Base-by-base conservation (phyloP, 345 rosid genomes). In the Acer campestre region DNA sequence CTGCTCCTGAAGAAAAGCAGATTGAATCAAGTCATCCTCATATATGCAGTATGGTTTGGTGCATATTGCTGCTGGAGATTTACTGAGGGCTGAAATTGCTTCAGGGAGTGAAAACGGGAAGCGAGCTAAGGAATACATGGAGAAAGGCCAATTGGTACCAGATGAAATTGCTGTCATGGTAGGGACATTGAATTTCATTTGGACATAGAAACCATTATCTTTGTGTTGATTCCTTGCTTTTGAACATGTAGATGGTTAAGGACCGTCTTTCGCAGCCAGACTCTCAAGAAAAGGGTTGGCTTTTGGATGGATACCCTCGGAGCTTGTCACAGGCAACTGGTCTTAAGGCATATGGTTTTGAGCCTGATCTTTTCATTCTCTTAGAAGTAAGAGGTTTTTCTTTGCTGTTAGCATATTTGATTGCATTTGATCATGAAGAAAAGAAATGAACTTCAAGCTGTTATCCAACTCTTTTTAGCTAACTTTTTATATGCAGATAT, bases 221-320 rank as follows among this genome's bases (percentile, higher is more conserved):
- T 64, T 31, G 25, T 73, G 75, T 65, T 81, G 53, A 70, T 79
- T 76, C 40, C 10, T 66, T 76, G 65, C 13, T 49, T 77, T 80
- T 83, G 38, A 31, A 77, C 12, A 67, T 82, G 70, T 62, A 90
- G 97, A 91, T 95, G 99, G 98, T 95, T 55, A 95, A 90, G 89
- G 93, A 93, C 44, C 92, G 94, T 61, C 80, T 95, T 20, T 77
- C 79, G 27, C 91, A 88, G 86, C 84, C 89, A 13, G 98, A 95
- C 85, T 87, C 98, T 77, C 78, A 83, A 77, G 86, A 90, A 81
- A 90, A 85, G 9, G 99, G 98, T 29, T 95, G 99, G 99, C 97
- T 95, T 83, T 84, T 95, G 79, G 99, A 95, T 91, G 99, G 98
- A 77, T 95, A 91, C 64, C 99, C 99, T 53, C 85, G 99, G 82